A percentile compares a stretch with the other conserved stretches of the same genome.
phyloP scores from a whole-genome alignment of 345 rosid species.

The Diplotaxis tenuifolia region DNA sequence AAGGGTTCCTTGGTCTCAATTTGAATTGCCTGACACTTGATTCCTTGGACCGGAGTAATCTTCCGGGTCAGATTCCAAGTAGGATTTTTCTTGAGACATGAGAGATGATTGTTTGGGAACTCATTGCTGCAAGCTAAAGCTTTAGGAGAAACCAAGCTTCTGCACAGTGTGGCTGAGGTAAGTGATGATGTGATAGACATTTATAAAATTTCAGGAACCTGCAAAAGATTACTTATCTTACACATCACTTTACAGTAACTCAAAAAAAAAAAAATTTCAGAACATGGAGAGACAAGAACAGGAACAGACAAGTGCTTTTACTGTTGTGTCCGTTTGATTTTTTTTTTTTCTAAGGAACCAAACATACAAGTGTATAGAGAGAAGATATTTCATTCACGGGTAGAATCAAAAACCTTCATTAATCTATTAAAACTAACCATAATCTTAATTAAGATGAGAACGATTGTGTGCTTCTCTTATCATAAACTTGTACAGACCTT shows the following conservation, averaged over 20 bases:
- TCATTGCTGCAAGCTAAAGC: conserved; percentile 15
- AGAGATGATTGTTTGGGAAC: conserved; percentile 28
- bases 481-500: conserved; percentile 4
- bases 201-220: conserved; percentile 9
- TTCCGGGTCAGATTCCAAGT: conserved; percentile 23
- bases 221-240: conserved; percentile 3
- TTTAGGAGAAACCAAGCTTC: conserved; percentile 25
- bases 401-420: neutral
- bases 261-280: neutral
- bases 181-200: conserved; percentile 43
- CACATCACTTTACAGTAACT: neutral
- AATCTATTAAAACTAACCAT: neutral
- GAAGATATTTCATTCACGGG: neutral
- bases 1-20: conserved; percentile 29
- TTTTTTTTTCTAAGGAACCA: neutral
- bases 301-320: neutral
- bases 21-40: conserved; percentile 44
- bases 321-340: neutral
- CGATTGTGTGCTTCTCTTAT: neutral
- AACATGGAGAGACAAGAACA: neutral
- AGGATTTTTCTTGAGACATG: conserved; percentile 24
- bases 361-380: neutral
- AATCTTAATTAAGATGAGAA: neutral
- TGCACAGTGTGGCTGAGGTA: conserved; percentile 25
- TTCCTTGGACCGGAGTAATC: conserved; percentile 22